Conservation (phyloP, 306 rosid species). For the Hippophae gyantsensis region DNA sequence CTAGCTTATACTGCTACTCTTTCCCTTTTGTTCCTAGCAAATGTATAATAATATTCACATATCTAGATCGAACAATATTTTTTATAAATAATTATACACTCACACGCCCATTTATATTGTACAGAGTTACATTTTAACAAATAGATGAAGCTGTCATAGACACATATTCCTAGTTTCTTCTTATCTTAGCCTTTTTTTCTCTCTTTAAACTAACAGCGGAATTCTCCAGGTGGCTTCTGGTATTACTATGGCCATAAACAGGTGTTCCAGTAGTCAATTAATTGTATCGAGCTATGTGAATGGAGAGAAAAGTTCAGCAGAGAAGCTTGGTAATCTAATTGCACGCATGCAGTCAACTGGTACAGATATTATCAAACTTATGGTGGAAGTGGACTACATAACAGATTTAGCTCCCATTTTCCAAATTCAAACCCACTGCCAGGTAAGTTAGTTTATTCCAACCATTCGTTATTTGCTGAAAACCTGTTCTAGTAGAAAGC, state of each 20-base stretch:
- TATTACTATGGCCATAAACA: background rate
- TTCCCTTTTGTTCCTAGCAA: background rate
- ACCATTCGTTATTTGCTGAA: too few species aligned
- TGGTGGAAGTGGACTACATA: constrained; percentile 14
- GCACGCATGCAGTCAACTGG: constrained; percentile 17
- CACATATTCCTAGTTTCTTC: too few species aligned
- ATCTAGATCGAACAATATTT: too few species aligned
- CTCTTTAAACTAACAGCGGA: background rate
- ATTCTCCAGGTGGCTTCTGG: constrained; percentile 13
- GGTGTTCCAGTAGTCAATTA: constrained; percentile 5
- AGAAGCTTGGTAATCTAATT: constrained; percentile 11
- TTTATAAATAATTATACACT: too few species aligned
- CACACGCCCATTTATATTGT: too few species aligned
- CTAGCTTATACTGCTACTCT: background rate
- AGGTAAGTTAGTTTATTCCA: background rate
- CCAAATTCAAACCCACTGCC: constrained; percentile 11
- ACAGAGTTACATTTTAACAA: too few species aligned
- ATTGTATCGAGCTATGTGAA: constrained; percentile 14
- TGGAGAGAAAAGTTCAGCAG: constrained; percentile 12
- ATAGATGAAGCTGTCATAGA: too few species aligned
- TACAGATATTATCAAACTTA: constrained; percentile 13
- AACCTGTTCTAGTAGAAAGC: too few species aligned
- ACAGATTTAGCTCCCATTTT: constrained; percentile 11
- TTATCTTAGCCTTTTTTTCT: background rate
- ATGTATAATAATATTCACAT: background rate